These are phyloP conservation scores for Rhodotorula sp. DNA, from an alignment of 1,284 basidiomycete genomes.

Conservation along the genomic window DNA sequence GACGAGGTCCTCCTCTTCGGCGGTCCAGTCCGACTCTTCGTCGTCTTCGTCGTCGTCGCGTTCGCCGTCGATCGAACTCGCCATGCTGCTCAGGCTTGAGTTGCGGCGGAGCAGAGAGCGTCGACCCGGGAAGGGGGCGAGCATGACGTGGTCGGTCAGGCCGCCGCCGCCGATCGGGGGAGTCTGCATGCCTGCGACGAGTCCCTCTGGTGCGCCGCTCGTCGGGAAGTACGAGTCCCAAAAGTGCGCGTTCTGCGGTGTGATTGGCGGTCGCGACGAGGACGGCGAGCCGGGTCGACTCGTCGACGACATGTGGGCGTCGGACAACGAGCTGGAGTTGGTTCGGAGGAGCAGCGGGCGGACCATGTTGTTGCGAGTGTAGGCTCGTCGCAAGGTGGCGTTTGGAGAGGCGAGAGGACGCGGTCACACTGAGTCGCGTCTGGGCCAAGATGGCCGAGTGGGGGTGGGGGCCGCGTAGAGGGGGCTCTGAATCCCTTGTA, in stretches of 20 bases:
- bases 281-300: neutral
- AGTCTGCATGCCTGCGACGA: constrained; percentile 11
- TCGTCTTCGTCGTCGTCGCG: constrained; percentile 28
- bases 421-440: neutral
- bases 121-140: constrained; percentile 16
- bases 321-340: neutral
- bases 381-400: neutral
- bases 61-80: constrained; percentile 22
- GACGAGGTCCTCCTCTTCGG: constrained; percentile 26
- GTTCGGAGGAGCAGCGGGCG: neutral
- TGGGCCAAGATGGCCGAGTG: too few relatives aligned
- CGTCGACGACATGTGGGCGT: neutral
- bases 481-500: too few relatives aligned
- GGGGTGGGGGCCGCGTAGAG: too few relatives aligned
- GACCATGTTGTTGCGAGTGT: neutral
- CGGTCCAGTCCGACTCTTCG: constrained; percentile 29
- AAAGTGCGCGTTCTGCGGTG: constrained; percentile 18
- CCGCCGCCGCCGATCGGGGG: constrained; percentile 6
- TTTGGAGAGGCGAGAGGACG: neutral
- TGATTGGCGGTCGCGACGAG: constrained; percentile 7
- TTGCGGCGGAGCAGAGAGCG: constrained; percentile 24
- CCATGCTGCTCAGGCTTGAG: constrained; percentile 33
- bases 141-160: neutral
- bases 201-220: neutral
- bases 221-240: constrained; percentile 10